These are phyloP conservation scores for Reutealis trisperma DNA, from an alignment of 345 rosid genomes.

Conservation along the genomic window DNA sequence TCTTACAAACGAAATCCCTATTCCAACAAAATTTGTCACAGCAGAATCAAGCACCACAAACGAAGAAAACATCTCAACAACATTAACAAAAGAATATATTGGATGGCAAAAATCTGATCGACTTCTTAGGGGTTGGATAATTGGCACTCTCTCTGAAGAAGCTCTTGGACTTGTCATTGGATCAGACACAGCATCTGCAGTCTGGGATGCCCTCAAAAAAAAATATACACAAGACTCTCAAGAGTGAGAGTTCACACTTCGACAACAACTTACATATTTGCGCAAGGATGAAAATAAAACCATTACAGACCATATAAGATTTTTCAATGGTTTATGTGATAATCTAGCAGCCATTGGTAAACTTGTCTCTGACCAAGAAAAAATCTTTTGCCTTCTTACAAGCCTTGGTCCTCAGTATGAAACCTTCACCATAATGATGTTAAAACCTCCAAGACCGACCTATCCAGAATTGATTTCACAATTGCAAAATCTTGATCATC, in stretches of 20 bases:
- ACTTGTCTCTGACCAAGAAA: background rate
- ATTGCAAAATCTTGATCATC: background rate
- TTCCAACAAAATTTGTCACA: no score
- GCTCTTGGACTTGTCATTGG: constrained; percentile 1
- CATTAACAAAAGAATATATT: background rate
- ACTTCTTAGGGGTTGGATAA: constrained; percentile 4
- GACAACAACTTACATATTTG: background rate
- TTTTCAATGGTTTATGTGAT: constrained; percentile 2
- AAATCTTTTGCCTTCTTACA: background rate
- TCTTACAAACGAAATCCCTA: no score
- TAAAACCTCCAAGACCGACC: background rate
- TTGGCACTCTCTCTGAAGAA: constrained; percentile 4
- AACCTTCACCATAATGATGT: background rate
- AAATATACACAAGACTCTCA: background rate
- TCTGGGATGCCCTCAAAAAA: background rate
- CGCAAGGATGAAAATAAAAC: background rate
- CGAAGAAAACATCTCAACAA: background rate
- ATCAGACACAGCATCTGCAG: background rate
- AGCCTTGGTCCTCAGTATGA: background rate
- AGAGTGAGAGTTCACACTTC: constrained; percentile 2
- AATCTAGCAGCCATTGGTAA: background rate
- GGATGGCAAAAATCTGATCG: constrained; percentile 6
- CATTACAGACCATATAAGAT: background rate
- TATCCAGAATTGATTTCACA: background rate
- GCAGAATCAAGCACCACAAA: background rate